Conservation (phyloP, 1,284 basidiomycete genomes). For the Inonotus hispidus region DNA sequence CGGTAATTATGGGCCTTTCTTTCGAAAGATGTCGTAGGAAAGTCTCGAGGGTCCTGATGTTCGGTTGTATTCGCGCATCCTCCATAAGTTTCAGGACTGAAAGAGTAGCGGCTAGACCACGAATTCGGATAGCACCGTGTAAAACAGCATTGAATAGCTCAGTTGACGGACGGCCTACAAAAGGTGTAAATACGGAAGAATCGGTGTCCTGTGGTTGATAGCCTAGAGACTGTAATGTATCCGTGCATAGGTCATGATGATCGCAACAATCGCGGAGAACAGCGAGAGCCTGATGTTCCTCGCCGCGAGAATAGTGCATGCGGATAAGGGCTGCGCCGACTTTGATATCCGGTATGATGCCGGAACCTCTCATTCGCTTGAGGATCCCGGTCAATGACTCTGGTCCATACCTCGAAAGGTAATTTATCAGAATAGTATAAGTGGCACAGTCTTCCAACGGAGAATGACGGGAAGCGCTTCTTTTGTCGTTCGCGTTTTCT, state of each 20-base stretch:
- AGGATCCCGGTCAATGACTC: conserved; percentile 42
- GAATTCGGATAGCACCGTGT: conserved; percentile 14
- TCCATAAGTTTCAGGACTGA: conserved; percentile 20
- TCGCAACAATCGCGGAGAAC: conserved; percentile 44
- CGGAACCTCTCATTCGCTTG: conserved; percentile 39
- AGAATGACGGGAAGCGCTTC: conserved; percentile 9
- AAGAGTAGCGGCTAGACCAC: conserved; percentile 16
- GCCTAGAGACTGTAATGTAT: conserved; percentile 25
- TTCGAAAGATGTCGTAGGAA: conserved; percentile 15
- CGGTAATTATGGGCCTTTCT: not conserved
- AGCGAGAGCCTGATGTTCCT: conserved; percentile 41
- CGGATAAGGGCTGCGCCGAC: conserved; percentile 50
- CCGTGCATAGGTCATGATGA: conserved; percentile 20
- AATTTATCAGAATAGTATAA: conserved; percentile 59
- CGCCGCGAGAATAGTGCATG: conserved; percentile 44
- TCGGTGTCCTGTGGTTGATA: conserved; percentile 20
- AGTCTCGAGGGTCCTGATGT: conserved; percentile 18
- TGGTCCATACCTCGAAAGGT: conserved; percentile 25
- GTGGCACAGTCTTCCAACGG: conserved; percentile 42
- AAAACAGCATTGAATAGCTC: conserved; percentile 22
- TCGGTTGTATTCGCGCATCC: conserved; percentile 15
- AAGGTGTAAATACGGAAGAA: conserved; percentile 29
- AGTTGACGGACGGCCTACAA: conserved; percentile 11
- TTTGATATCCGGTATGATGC: conserved; percentile 41
- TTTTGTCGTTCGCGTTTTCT: conserved; percentile 7